Evolutionary conservation across 768 basidiomycete genomes (phyloP), one percentile per base, ranked within the genome.

Genomic region (Grammothele lineata): DNA sequence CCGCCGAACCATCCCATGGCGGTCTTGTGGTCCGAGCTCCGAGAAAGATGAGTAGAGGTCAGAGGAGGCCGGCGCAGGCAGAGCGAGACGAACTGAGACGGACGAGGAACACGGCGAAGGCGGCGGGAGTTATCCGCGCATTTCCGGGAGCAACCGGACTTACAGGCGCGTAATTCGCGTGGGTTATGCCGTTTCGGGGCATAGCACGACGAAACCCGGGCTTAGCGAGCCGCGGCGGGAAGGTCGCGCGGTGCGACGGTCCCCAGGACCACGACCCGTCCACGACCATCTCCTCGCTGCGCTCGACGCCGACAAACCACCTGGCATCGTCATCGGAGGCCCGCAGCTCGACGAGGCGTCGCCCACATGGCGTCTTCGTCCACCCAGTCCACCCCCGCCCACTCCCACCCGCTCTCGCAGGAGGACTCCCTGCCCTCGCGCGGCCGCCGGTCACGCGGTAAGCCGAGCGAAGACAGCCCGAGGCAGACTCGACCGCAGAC

Each of bases 401-500:
- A 89, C 50, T 78, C 78, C 0, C 88, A 91, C 58, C 88, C 88
- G 30, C 76, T 91, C 19, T 79, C 77, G 3, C 72, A 72, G 7
- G n/a, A n/a, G n/a, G 84, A 86, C 25, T 77, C 81, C 25, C 54
- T 21, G 0, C 58, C 71, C 10, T 58, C 64, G 23, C 57, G 62
- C 8, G 71, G 74, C 21, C 76, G 83, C 43, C 70, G 77, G 37
- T 69, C 62, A 50, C 78, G 80, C 41, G 63, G 66, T 40, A 59
- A 55, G 47, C 42, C 55, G 17, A 67, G 60, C 36, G 72, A 72
- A 33, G 62, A 66, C 6, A 33, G 58, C 48, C 51, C 51, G 33
- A 38, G 65, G 18, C 35, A n/a, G 7, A 30, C 27, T 14, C 27
- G 27, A 19, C 64, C 74, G 12, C 56, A 73, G 12, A 68, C 70